Percentiles rank a stretch among this genome's conserved stretches.
Conservation (phyloP, 139 green algal species). For the Choricystis sp. region DNA sequence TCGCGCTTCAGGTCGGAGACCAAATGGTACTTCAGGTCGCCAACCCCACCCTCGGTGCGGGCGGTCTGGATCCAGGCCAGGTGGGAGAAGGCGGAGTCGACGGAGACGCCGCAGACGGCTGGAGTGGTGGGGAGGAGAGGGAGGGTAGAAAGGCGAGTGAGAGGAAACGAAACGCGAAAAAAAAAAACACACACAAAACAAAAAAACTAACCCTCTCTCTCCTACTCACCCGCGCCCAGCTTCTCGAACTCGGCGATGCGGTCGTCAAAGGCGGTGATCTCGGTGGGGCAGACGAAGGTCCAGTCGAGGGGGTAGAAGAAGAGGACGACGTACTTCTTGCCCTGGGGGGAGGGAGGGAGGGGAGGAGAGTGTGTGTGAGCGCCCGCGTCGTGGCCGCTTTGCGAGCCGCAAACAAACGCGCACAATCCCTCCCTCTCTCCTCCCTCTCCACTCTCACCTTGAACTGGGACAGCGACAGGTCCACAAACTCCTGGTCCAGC, state of each 20-base stretch:
- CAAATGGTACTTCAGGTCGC: constrained; percentile 90
- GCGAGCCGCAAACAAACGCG: background rate
- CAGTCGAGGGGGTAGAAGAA: constrained; percentile 99
- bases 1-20: constrained; percentile 93
- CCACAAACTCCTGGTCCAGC: constrained; percentile 87
- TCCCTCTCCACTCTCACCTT: constrained; percentile 14
- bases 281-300: constrained; percentile 86
- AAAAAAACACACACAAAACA: no score
- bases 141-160: background rate
- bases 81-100: constrained; percentile 95
- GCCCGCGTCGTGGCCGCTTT: background rate
- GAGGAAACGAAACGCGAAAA: background rate
- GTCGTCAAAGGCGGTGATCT: constrained; percentile 98
- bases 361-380: background rate
- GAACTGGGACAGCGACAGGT: constrained; percentile 80
- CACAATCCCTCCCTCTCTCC: constrained; percentile 1
- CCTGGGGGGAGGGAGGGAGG: background rate
- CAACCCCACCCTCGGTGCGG: constrained; percentile 72
- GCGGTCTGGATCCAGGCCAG: constrained; percentile 93
- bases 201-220: background rate
- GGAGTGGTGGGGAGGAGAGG: background rate
- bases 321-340: constrained; percentile 88
- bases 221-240: constrained; percentile 62
- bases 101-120: constrained; percentile 61
- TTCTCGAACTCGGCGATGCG: constrained; percentile 74